These are phyloP conservation scores for Didymosphaeria variabile DNA, from an alignment of 2,329 filamentous ascomycete species.

Conservation along the genomic window DNA sequence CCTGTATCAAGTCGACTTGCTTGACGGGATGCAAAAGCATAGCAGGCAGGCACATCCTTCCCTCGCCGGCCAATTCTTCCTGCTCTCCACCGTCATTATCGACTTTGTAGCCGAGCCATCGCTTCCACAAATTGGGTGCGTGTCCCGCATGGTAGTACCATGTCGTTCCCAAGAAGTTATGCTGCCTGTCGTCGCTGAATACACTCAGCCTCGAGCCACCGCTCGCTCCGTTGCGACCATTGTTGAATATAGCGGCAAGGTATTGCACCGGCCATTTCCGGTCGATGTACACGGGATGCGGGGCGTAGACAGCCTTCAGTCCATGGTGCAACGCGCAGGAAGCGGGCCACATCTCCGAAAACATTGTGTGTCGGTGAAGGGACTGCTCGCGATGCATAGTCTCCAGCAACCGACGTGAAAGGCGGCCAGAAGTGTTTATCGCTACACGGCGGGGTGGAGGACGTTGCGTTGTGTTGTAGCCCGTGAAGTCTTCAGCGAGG, in stretches of 20 bases:
- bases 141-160: slow-evolving; percentile 65
- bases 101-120: slow-evolving; percentile 65
- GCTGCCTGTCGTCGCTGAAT: slow-evolving; percentile 59
- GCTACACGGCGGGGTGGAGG: slow-evolving; percentile 73
- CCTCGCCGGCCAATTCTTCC: slow-evolving; percentile 55
- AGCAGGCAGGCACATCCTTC: slow-evolving; percentile 59
- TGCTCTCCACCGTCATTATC: slow-evolving; percentile 59
- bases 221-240: slow-evolving; percentile 61
- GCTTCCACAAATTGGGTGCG: slow-evolving; percentile 63
- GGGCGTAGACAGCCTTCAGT: slow-evolving; percentile 76
- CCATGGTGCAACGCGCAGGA: slow-evolving; percentile 77
- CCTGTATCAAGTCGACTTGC: slow-evolving; percentile 58
- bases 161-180: slow-evolving; percentile 62
- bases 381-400: slow-evolving; percentile 81
- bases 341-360: slow-evolving; percentile 81
- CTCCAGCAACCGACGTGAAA: slow-evolving; percentile 71
- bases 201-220: slow-evolving; percentile 60
- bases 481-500: slow-evolving; percentile 74
- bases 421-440: slow-evolving; percentile 75
- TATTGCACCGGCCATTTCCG: slow-evolving; percentile 64
- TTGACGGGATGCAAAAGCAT: slow-evolving; percentile 62
- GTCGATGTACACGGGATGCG: slow-evolving; percentile 66
- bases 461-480: slow-evolving; percentile 65
- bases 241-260: slow-evolving; percentile 65
- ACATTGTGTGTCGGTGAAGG: slow-evolving; percentile 74